phyloP scores from a whole-genome alignment of 176 grass and related monocot genomes.

The Triticum aestivum region IWGSC_CS_RefSeq_v2.1 NC_057812.1:193496846-193497345 shows the following conservation, averaged over 20 bases:
- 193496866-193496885: too few species aligned
- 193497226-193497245: slow-evolving; percentile 36
- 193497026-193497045: neutral
- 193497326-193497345: slow-evolving; percentile 87
- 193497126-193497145: slow-evolving; percentile 64
- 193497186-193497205: slow-evolving; percentile 94
- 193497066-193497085: slow-evolving; percentile 83
- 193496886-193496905: neutral
- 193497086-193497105: slow-evolving; percentile 70
- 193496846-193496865: too few species aligned
- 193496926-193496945: neutral
- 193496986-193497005: slow-evolving; percentile 11
- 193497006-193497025: neutral
- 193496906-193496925: neutral
- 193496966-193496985: neutral
- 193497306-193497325: slow-evolving; percentile 96
- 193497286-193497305: slow-evolving; percentile 54
- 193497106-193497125: slow-evolving; percentile 83
- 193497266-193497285: slow-evolving; percentile 17
- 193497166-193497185: slow-evolving; percentile 78
- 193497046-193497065: slow-evolving; percentile 1
- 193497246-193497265: slow-evolving; percentile 20
- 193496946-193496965: neutral
- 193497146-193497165: slow-evolving; percentile 43
- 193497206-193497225: slow-evolving; percentile 98